Evolutionary conservation across 139 green algal genomes (phyloP).

Genomic region (Trebouxia sp.): DNA sequence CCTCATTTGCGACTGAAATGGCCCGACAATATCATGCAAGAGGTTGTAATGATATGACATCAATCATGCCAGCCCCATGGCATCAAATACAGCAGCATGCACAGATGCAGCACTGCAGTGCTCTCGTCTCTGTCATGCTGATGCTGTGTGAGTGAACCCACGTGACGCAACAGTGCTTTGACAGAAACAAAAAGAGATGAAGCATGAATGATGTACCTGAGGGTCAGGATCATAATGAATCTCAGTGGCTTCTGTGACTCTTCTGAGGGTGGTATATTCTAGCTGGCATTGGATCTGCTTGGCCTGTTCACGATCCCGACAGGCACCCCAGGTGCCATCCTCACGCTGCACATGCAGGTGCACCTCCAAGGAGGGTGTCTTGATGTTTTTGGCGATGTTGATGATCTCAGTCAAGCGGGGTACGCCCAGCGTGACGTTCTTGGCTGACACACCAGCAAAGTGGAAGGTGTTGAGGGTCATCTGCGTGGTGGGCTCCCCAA

Average conservation of each 20-base stretch:
- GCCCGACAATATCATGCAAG: no score
- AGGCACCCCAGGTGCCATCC: slow-evolving; percentile 22
- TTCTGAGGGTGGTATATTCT: slow-evolving; percentile 95
- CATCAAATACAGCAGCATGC: neutral
- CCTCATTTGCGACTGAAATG: no score
- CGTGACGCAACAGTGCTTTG: no score
- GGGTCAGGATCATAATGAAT: slow-evolving; percentile 87
- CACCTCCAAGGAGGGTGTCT: slow-evolving; percentile 93
- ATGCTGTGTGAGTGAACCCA: no score
- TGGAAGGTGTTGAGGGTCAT: slow-evolving; percentile 99
- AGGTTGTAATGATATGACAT: no score
- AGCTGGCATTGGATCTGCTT: slow-evolving; percentile 92
- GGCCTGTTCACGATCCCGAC: slow-evolving; percentile 51
- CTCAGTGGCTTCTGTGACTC: slow-evolving; percentile 77
- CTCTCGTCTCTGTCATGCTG: no score
- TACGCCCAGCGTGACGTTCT: slow-evolving; percentile 99
- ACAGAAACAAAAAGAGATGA: neutral
- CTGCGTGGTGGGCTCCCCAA: slow-evolving; percentile 97
- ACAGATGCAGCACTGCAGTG: no score
- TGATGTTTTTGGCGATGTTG: slow-evolving; percentile 99
- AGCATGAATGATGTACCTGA: neutral
- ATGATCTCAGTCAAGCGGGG: slow-evolving; percentile 99
- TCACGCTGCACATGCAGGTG: slow-evolving; percentile 43
- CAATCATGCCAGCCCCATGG: neutral
- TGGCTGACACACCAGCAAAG: slow-evolving; percentile 85